phyloP scores from a whole-genome alignment of 2,329 filamentous ascomycete species.

The Talaromyces islandicus region DNA sequence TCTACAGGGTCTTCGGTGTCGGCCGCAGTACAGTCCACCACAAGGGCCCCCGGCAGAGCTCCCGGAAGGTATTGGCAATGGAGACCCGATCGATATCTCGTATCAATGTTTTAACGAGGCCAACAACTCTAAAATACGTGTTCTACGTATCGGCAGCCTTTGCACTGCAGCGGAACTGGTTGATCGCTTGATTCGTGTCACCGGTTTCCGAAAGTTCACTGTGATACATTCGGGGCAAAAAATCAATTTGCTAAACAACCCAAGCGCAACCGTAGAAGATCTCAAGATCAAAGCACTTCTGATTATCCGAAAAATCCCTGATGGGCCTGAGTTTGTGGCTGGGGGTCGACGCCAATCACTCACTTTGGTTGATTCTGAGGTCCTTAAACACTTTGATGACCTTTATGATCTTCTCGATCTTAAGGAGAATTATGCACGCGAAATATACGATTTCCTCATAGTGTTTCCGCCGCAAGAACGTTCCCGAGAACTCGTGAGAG shows the following conservation, averaged over 20 bases:
- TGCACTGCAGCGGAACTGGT: constrained; percentile 68
- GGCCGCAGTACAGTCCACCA: constrained; percentile 55
- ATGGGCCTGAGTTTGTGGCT: constrained; percentile 32
- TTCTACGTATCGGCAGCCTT: constrained; percentile 60
- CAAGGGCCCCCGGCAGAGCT: constrained; percentile 57
- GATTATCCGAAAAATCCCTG: constrained; percentile 55
- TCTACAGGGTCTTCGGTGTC: constrained; percentile 47
- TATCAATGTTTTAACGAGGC: constrained; percentile 68
- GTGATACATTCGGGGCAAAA: constrained; percentile 64
- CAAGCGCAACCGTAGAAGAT: constrained; percentile 61
- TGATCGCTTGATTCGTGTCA: constrained; percentile 60
- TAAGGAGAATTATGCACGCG: constrained; percentile 61
- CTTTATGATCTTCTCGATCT: constrained; percentile 75
- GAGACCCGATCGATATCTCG: constrained; percentile 60
- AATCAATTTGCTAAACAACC: constrained; percentile 56
- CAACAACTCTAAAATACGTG: constrained; percentile 54
- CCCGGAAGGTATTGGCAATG: constrained; percentile 49
- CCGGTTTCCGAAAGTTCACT: constrained; percentile 70
- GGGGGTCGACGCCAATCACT: constrained; percentile 43
- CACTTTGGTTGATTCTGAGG: constrained; percentile 65
- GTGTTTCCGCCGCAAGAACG: constrained; percentile 63
- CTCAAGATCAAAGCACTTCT: constrained; percentile 60
- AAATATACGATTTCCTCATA: constrained; percentile 67
- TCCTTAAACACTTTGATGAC: constrained; percentile 75
- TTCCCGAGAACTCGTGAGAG: constrained; percentile 55